Conservation (phyloP, 192 early-diverging fungal genomes). For the Coemansia sp. region DNA sequence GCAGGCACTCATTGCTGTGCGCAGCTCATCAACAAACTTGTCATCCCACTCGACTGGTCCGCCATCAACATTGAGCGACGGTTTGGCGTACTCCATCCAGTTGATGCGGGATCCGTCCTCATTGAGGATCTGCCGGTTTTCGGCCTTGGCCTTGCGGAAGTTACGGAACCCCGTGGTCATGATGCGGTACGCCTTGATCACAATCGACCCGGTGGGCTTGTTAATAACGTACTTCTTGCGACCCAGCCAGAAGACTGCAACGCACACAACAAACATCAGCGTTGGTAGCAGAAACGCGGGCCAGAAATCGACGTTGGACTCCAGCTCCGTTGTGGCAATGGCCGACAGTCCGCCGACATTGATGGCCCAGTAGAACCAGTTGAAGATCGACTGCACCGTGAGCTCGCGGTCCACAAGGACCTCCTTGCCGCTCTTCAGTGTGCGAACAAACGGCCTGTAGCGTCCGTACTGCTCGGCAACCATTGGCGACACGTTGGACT, state of each 20-base stretch:
- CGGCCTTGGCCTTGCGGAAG: constrained; percentile 34
- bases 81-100: constrained; percentile 66
- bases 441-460: constrained; percentile 63
- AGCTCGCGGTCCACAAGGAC: constrained; percentile 70
- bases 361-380: constrained; percentile 80
- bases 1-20: constrained; percentile 62
- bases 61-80: constrained; percentile 36
- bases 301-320: constrained; percentile 59
- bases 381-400: constrained; percentile 78
- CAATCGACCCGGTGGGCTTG: constrained; percentile 60
- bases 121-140: constrained; percentile 29
- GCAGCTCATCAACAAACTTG: constrained; percentile 71
- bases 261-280: constrained; percentile 59
- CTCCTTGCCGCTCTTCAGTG: constrained; percentile 56
- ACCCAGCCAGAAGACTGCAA: constrained; percentile 58
- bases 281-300: constrained; percentile 62
- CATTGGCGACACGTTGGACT: constrained; percentile 76
- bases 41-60: constrained; percentile 62
- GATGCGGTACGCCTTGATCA: constrained; percentile 53
- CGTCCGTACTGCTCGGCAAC: constrained; percentile 71
- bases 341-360: constrained; percentile 64
- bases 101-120: constrained; percentile 25
- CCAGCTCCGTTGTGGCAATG: constrained; percentile 62
- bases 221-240: constrained; percentile 56
- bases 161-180: constrained; percentile 31